These are phyloP conservation scores for Solanum bulbocastanum DNA, from an alignment of 257 asterid species.

Conservation along the genomic window DNA sequence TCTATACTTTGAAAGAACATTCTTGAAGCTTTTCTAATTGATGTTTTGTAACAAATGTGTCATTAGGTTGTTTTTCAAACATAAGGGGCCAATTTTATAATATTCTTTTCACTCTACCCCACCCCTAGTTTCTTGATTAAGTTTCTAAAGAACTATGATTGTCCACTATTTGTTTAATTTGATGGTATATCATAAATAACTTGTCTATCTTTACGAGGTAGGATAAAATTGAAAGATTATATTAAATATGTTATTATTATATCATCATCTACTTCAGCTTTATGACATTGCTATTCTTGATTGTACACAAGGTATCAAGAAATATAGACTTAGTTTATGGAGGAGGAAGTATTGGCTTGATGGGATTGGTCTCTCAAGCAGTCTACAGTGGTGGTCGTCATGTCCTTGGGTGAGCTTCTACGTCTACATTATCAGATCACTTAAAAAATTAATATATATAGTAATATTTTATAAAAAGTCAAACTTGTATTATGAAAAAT, in stretches of 20 bases:
- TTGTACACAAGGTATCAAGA: slow-evolving; percentile 17
- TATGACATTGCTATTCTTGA: background rate
- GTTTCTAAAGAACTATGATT: background rate
- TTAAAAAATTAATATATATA: background rate
- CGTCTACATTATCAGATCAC: background rate
- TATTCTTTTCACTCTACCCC: background rate
- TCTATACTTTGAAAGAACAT: background rate
- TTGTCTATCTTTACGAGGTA: background rate
- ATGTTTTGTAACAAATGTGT: background rate
- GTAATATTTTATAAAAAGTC: background rate
- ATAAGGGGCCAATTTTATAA: background rate
- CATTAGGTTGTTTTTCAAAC: background rate
- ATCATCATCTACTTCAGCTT: background rate
- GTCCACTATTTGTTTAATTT: background rate
- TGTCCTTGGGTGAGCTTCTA: slow-evolving; percentile 26
- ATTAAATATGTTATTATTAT: background rate
- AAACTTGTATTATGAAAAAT: background rate
- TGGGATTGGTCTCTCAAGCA: slow-evolving; percentile 34
- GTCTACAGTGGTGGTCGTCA: slow-evolving; percentile 28
- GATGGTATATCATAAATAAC: background rate
- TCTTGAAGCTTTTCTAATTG: background rate
- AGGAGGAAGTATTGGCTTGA: slow-evolving; percentile 35
- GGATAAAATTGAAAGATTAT: fast-evolving
- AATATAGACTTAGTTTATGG: slow-evolving; percentile 31
- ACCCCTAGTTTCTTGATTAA: background rate